A percentile compares a stretch with the other conserved stretches of the same genome.
Conservation (phyloP, 2,329 filamentous ascomycete species). For the Clonostachys byssicola region DNA sequence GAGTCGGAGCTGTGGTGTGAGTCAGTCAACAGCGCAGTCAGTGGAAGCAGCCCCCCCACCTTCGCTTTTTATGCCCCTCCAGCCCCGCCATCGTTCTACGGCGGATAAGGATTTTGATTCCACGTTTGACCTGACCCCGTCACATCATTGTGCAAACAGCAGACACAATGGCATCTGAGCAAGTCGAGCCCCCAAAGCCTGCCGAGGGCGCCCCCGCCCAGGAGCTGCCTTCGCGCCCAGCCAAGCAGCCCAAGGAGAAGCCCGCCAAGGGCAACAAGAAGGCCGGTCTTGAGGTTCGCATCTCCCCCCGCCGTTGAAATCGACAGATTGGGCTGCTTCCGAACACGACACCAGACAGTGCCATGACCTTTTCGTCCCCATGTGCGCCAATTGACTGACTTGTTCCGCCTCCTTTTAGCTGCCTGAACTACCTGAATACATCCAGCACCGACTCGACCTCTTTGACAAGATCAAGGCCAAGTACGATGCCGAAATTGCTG, state of each 20-base stretch:
- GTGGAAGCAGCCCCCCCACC: too few relatives aligned
- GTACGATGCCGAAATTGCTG: constrained; percentile 68
- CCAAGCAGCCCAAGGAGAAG: constrained; percentile 29
- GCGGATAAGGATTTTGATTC: too few relatives aligned
- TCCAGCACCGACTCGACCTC: constrained; percentile 77
- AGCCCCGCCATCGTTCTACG: too few relatives aligned
- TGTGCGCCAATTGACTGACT: constrained; percentile 11
- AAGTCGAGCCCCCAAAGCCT: constrained; percentile 24
- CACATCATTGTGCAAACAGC: too few relatives aligned
- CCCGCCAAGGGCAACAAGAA: constrained; percentile 46
- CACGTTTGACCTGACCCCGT: too few relatives aligned
- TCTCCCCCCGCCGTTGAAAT: not conserved
- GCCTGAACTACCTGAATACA: constrained; percentile 63
- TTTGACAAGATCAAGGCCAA: constrained; percentile 87
- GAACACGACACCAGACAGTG: not conserved
- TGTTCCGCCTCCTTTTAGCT: constrained; percentile 14
- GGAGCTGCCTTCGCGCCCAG: constrained; percentile 25
- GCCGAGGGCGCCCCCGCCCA: constrained; percentile 24
- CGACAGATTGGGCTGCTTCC: not conserved
- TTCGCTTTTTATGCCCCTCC: too few relatives aligned
- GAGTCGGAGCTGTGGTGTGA: too few relatives aligned
- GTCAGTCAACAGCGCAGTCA: too few relatives aligned
- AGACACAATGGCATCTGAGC: constrained; percentile 28
- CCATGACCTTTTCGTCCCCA: too few relatives aligned
- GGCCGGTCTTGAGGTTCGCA: constrained; percentile 44